These are phyloP conservation scores for Blastobotrys terrestris DNA, from an alignment of 805 yeast genomes.

Conservation along the genomic window DNA sequence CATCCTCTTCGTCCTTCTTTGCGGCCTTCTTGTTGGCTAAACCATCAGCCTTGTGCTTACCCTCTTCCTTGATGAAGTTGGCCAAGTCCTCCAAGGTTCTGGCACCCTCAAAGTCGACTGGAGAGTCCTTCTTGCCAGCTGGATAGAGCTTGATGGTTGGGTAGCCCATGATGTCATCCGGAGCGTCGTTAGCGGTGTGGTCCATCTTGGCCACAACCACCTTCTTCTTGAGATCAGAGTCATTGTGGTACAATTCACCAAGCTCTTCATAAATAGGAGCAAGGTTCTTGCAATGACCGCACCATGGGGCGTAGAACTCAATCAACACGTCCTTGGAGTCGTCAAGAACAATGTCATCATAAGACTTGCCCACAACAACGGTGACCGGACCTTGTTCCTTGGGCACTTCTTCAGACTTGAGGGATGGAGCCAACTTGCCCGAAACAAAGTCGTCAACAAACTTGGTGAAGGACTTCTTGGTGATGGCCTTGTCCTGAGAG, in stretches of 20 bases:
- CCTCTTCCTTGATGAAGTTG: constrained; percentile 63
- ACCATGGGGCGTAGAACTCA: constrained; percentile 97
- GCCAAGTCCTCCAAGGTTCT: constrained; percentile 71
- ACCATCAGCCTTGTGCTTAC: constrained; percentile 59
- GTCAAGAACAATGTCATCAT: constrained; percentile 58
- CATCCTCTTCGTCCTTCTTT: constrained; percentile 30
- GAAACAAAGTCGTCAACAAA: constrained; percentile 58
- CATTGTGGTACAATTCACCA: constrained; percentile 57
- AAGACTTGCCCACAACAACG: constrained; percentile 78
- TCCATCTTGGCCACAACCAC: constrained; percentile 81
- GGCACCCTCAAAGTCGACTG: constrained; percentile 58
- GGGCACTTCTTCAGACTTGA: constrained; percentile 85
- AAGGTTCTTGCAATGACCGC: constrained; percentile 88
- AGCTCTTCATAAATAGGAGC: constrained; percentile 86
- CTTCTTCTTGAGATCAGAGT: constrained; percentile 42
- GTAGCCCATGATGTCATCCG: constrained; percentile 76
- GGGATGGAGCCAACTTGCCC: constrained; percentile 63
- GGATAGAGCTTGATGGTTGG: constrained; percentile 91
- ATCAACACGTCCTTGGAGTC: constrained; percentile 69
- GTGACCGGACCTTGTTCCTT: constrained; percentile 66
- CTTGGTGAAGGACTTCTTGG: constrained; percentile 47
- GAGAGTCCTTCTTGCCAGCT: constrained; percentile 67
- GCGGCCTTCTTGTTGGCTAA: constrained; percentile 24
- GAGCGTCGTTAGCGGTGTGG: constrained; percentile 85
- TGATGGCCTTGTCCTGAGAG: constrained; percentile 49